Conservation (phyloP, 1,284 basidiomycete species). For the Leccinum subrobustum region DNA sequence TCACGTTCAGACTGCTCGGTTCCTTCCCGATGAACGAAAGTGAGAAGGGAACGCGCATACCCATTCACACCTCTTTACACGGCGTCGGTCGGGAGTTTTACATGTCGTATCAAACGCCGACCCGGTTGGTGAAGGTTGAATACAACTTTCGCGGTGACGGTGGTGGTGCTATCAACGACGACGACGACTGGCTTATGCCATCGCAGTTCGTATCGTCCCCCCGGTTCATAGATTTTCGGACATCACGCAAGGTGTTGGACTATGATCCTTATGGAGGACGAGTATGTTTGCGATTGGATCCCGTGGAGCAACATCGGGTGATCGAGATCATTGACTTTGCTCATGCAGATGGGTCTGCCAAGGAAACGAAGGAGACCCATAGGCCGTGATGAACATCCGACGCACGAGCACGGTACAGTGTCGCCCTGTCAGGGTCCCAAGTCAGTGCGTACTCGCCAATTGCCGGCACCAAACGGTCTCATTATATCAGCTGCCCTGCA, state of each 20-base stretch:
- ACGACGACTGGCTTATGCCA: not conserved
- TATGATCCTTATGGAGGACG: conserved; percentile 25
- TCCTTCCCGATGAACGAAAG: not conserved
- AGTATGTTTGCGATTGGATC: conserved; percentile 11
- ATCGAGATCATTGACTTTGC: conserved; percentile 22
- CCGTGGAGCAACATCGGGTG: not conserved
- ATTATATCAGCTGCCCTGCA: not conserved
- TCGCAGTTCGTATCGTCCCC: not conserved
- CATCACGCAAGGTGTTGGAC: conserved; percentile 10
- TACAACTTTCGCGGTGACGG: conserved; percentile 5
- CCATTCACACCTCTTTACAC: conserved; percentile 13
- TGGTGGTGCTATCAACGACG: not conserved
- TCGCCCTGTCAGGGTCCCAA: not conserved
- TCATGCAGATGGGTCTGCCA: not conserved
- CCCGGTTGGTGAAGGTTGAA: conserved; percentile 8
- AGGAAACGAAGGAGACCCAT: not conserved
- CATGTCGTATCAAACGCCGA: no score
- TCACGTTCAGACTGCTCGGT: conserved; percentile 8
- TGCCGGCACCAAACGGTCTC: not conserved
- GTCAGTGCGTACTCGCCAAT: not conserved
- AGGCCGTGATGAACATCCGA: not conserved
- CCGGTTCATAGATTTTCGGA: not conserved
- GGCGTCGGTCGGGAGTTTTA: conserved; percentile 15
- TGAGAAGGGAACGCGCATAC: no score
- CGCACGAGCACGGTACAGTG: not conserved